Conservation (phyloP, 495 filamentous ascomycete species). For the Astrothelium subdiscretum region DNA sequence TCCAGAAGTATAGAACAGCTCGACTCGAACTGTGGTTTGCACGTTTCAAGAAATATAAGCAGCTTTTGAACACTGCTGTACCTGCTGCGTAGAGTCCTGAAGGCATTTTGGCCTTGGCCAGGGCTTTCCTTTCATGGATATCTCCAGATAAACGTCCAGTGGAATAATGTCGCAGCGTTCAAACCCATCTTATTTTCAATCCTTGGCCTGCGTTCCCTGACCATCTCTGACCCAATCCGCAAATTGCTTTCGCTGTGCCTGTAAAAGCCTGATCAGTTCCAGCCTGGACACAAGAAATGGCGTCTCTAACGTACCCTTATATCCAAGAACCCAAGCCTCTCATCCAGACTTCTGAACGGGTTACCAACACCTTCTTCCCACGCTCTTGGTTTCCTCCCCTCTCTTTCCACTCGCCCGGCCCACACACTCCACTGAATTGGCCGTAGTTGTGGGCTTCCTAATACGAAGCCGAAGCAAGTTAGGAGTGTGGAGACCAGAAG, state of each 20-base stretch:
- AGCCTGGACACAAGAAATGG: neutral
- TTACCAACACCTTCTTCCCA: slow-evolving; percentile 24
- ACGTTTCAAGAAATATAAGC: neutral
- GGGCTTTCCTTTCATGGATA: neutral
- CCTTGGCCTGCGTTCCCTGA: slow-evolving; percentile 1
- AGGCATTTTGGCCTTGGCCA: neutral
- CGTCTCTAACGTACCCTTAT: slow-evolving; percentile 22
- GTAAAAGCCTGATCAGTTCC: neutral
- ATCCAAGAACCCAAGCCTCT: slow-evolving; percentile 33
- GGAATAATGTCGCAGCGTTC: neutral
- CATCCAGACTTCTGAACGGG: slow-evolving; percentile 29
- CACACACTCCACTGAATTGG: slow-evolving; percentile 33
- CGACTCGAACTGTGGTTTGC: neutral
- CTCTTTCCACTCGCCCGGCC: slow-evolving; percentile 28
- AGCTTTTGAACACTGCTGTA: neutral
- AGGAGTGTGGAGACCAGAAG: slow-evolving; percentile 29
- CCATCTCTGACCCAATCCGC: slow-evolving; percentile 27
- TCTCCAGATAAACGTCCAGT: neutral
- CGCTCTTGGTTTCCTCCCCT: slow-evolving; percentile 13
- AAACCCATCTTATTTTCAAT: neutral
- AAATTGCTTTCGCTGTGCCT: slow-evolving; percentile 31
- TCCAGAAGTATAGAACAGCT: slow-evolving; percentile 36
- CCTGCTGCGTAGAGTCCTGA: neutral
- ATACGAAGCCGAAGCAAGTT: slow-evolving; percentile 30
- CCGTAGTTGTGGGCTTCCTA: slow-evolving; percentile 23